A percentile compares a stretch with the other conserved stretches of the same genome.
Conservation (phyloP, 805 yeast species). For the Sungouiella blattae region DNA sequence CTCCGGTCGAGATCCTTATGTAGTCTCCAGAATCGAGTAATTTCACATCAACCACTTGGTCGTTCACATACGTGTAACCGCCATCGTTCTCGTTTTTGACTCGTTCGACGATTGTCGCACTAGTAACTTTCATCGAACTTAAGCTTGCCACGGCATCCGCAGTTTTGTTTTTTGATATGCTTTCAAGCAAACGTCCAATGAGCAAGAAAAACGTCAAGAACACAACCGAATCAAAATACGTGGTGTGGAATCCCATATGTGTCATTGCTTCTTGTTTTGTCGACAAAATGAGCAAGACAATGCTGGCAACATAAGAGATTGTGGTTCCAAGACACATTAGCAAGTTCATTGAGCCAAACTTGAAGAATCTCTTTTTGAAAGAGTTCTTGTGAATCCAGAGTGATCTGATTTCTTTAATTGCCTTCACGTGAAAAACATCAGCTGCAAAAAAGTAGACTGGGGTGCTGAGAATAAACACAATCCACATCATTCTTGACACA, state of each 20-base stretch:
- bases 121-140: slow-evolving; percentile 46
- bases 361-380: slow-evolving; percentile 53
- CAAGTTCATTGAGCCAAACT: slow-evolving; percentile 76
- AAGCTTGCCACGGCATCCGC: slow-evolving; percentile 60
- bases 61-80: slow-evolving; percentile 19
- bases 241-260: slow-evolving; percentile 50
- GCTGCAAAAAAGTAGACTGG: slow-evolving; percentile 76
- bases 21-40: slow-evolving; percentile 51
- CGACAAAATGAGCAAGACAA: slow-evolving; percentile 49
- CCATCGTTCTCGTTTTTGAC: slow-evolving; percentile 21
- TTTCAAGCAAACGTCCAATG: slow-evolving; percentile 67
- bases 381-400: slow-evolving; percentile 57
- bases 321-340: slow-evolving; percentile 72
- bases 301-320: slow-evolving; percentile 66
- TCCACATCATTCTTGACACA: slow-evolving; percentile 62
- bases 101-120: slow-evolving; percentile 39
- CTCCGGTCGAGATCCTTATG: slow-evolving; percentile 50
- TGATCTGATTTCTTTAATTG: slow-evolving; percentile 53
- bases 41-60: slow-evolving; percentile 35
- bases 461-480: slow-evolving; percentile 59
- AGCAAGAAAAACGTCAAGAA: slow-evolving; percentile 69
- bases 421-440: slow-evolving; percentile 66
- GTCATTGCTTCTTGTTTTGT: slow-evolving; percentile 25
- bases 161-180: slow-evolving; percentile 63
- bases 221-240: slow-evolving; percentile 77